Percentiles rank a stretch among this genome's conserved stretches.
phyloP scores from a whole-genome alignment of 2,329 filamentous ascomycete genomes.

The Apiospora aurea region DNA sequence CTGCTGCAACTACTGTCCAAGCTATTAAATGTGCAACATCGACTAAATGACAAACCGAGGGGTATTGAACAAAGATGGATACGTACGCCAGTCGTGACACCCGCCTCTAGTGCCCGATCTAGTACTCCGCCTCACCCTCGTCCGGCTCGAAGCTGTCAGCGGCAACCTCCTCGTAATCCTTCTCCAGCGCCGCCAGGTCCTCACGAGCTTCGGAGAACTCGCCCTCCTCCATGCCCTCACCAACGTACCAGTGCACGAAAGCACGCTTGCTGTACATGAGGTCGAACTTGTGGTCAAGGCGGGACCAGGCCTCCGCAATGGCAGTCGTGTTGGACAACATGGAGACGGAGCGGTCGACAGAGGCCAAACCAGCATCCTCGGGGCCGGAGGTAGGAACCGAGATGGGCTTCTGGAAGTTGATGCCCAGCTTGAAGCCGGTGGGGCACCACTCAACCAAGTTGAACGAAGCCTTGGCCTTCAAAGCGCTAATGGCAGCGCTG shows the following conservation, averaged over 20 bases:
- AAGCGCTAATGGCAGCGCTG: slow-evolving; percentile 68
- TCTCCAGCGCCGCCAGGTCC: slow-evolving; percentile 84
- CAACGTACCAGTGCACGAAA: slow-evolving; percentile 82
- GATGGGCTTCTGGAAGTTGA: slow-evolving; percentile 75
- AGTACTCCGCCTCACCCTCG: slow-evolving; percentile 81
- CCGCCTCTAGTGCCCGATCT: slow-evolving; percentile 45
- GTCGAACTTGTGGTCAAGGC: slow-evolving; percentile 77
- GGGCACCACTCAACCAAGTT: slow-evolving; percentile 80
- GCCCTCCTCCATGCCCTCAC: slow-evolving; percentile 91
- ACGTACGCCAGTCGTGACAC: slow-evolving; percentile 19
- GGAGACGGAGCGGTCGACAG: slow-evolving; percentile 69
- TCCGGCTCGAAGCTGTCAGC: slow-evolving; percentile 72
- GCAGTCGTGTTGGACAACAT: slow-evolving; percentile 81
- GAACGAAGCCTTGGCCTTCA: slow-evolving; percentile 76
- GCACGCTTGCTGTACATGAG: slow-evolving; percentile 82
- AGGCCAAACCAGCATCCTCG: slow-evolving; percentile 64
- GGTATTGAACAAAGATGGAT: slow-evolving; percentile 26
- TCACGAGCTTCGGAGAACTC: slow-evolving; percentile 89
- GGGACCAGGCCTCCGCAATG: slow-evolving; percentile 76
- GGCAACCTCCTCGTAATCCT: slow-evolving; percentile 87
- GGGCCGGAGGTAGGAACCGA: slow-evolving; percentile 60
- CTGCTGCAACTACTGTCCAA: slow-evolving; percentile 7
- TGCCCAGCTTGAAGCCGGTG: slow-evolving; percentile 78
- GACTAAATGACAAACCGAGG: slow-evolving; percentile 19
- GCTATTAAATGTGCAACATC: slow-evolving; percentile 19